These are phyloP conservation scores for Selenicereus undatus DNA, from an alignment of 148 eudicot genomes.

Conservation along the genomic window DNA sequence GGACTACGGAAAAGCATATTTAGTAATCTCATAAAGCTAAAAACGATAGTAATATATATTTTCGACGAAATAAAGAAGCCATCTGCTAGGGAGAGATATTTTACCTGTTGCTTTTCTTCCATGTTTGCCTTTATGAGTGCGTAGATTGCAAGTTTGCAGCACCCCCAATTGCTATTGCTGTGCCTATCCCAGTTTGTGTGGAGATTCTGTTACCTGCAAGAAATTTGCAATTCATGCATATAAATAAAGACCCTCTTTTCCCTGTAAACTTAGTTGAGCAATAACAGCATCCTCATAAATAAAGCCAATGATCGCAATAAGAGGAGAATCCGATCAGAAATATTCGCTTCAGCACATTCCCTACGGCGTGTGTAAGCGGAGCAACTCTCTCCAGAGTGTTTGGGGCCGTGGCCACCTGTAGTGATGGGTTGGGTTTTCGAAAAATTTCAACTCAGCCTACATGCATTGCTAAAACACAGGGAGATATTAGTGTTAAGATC, in stretches of 20 bases:
- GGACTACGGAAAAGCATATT: not conserved
- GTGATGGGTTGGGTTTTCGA: not conserved
- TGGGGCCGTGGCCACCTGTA: slow-evolving; percentile 8
- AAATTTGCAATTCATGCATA: not conserved
- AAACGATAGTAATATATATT: too few relatives aligned
- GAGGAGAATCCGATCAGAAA: slow-evolving; percentile 13
- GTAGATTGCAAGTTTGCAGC: slow-evolving; percentile 13
- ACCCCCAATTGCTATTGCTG: slow-evolving; percentile 14
- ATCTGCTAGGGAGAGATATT: not conserved
- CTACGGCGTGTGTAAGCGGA: slow-evolving; percentile 10
- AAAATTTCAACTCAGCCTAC: not conserved
- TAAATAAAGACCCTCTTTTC: too few relatives aligned
- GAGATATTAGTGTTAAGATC: not conserved
- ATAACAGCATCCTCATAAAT: too few relatives aligned
- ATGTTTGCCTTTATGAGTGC: slow-evolving; percentile 12
- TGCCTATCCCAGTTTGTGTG: slow-evolving; percentile 11
- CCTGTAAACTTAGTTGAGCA: too few relatives aligned
- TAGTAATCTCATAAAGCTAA: not conserved
- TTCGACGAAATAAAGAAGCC: too few relatives aligned
- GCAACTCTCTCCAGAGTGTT: slow-evolving; percentile 12
- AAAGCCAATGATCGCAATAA: not conserved
- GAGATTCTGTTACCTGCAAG: slow-evolving; percentile 10
- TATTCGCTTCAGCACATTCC: slow-evolving; percentile 9
- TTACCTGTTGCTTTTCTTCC: slow-evolving; percentile 11
- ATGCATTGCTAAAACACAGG: not conserved